These are phyloP conservation scores for Salix koriyanagi DNA, from an alignment of 345 rosid genomes.

Conservation along the genomic window DNA sequence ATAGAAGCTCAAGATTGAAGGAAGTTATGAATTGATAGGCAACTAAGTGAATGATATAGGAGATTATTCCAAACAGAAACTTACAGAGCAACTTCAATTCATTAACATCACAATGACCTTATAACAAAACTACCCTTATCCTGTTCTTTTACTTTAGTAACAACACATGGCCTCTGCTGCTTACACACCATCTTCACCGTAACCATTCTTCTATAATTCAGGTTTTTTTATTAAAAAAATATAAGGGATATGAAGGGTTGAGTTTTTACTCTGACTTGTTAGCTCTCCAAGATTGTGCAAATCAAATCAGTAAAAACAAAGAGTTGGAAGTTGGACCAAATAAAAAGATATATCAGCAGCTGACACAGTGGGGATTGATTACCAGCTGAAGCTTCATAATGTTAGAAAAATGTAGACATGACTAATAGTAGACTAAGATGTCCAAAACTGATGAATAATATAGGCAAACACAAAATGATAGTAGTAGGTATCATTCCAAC, in stretches of 20 bases:
- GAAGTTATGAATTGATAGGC: background rate
- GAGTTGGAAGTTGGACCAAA: background rate
- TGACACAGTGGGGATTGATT: background rate
- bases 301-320: background rate
- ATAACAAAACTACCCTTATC: background rate
- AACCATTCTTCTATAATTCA: background rate
- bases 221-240: background rate
- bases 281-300: background rate
- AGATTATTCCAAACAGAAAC: background rate
- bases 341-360: background rate
- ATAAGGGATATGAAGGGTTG: background rate
- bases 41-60: background rate
- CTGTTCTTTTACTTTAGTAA: background rate
- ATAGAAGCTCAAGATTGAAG: background rate
- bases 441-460: background rate
- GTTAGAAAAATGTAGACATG: background rate
- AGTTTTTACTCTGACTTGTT: background rate
- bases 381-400: background rate
- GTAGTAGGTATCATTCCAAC: background rate
- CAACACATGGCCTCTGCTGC: background rate
- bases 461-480: background rate
- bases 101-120: background rate
- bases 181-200: background rate
- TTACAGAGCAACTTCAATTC: background rate
- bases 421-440: background rate